Percentiles rank a stretch among this genome's conserved stretches.
These are phyloP conservation scores for Epichloe sibirici DNA, from an alignment of 2,329 filamentous ascomycete genomes.

Conservation along the genomic window DNA sequence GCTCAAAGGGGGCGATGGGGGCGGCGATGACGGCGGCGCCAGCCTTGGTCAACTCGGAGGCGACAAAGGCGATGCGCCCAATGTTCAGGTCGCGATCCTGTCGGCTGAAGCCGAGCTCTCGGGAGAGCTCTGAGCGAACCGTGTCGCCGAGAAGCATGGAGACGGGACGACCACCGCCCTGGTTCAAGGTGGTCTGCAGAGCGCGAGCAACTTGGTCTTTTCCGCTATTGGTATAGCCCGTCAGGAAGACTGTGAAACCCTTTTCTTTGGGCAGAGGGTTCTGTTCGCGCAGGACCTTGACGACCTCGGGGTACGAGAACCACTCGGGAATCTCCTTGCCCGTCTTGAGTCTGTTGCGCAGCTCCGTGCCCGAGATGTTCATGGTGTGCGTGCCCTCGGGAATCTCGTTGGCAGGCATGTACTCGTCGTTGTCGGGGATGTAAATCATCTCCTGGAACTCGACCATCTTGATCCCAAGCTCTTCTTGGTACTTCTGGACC, in stretches of 20 bases:
- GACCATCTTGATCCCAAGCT: conserved; percentile 97
- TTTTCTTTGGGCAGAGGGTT: conserved; percentile 84
- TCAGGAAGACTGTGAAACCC: conserved; percentile 97
- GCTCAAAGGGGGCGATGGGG: conserved; percentile 87
- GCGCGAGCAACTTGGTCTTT: conserved; percentile 96
- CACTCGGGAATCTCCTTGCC: conserved; percentile 95
- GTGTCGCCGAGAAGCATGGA: conserved; percentile 93
- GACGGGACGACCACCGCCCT: conserved; percentile 90
- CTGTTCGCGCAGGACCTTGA: conserved; percentile 89
- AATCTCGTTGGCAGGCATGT: conserved; percentile 86
- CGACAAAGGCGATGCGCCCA: conserved; percentile 89
- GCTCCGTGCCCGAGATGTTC: conserved; percentile 81
- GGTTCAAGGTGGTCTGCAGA: conserved; percentile 92
- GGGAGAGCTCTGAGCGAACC: conserved; percentile 82
- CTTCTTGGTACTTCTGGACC: conserved; percentile 89
- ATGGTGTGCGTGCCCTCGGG: conserved; percentile 70
- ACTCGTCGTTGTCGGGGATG: conserved; percentile 93
- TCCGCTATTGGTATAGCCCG: conserved; percentile 90
- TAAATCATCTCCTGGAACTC: conserved; percentile 99
- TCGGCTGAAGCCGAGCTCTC: conserved; percentile 87
- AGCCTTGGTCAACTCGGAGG: conserved; percentile 83
- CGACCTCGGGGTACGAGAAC: conserved; percentile 99
- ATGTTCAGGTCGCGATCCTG: conserved; percentile 94
- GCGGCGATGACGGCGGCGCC: conserved; percentile 92
- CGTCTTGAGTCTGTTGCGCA: conserved; percentile 79